phyloP scores from a whole-genome alignment of 495 filamentous ascomycete species.

The Penicillium simplicissimum region DNA sequence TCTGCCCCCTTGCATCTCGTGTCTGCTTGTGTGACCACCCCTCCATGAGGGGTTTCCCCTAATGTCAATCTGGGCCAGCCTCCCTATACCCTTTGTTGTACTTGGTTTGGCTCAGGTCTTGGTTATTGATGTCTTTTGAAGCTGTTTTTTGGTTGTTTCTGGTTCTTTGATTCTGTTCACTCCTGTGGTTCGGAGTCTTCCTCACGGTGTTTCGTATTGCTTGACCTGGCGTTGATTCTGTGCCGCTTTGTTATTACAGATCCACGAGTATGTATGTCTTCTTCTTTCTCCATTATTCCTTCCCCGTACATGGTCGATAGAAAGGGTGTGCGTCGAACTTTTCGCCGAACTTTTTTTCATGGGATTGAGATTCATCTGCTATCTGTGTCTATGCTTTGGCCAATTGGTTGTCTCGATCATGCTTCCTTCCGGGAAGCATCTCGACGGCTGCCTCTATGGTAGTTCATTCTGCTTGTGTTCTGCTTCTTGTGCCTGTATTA shows the following conservation, averaged over 20 bases:
- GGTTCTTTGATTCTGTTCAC: constrained; percentile 2
- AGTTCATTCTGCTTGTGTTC: constrained; percentile 10
- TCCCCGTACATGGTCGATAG: constrained; percentile 30
- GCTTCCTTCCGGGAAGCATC: constrained; percentile 6
- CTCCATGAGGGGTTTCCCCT: constrained; percentile 29
- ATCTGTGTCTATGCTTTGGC: neutral
- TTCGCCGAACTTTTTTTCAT: neutral
- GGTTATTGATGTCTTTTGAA: constrained; percentile 13
- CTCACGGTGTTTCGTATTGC: constrained; percentile 6
- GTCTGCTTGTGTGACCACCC: constrained; percentile 31
- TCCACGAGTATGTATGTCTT: constrained; percentile 30
- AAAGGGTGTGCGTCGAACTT: constrained; percentile 5
- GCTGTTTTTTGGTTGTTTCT: constrained; percentile 17
- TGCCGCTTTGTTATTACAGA: constrained; percentile 23
- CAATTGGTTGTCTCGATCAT: neutral
- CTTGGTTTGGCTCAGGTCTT: constrained; percentile 28
- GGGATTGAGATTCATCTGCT: neutral
- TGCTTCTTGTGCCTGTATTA: constrained; percentile 20
- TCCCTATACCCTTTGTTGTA: constrained; percentile 51
- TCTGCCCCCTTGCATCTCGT: constrained; percentile 28
- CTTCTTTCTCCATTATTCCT: constrained; percentile 12
- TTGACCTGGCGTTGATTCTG: constrained; percentile 15
- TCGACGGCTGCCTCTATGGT: constrained; percentile 5
- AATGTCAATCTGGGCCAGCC: constrained; percentile 46
- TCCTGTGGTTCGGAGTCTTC: constrained; percentile 22